A percentile compares a stretch with the other conserved stretches of the same genome.
These are phyloP conservation scores for Aspergillus ibericus DNA, from an alignment of 2,329 filamentous ascomycete species.

Conservation along the genomic window DNA sequence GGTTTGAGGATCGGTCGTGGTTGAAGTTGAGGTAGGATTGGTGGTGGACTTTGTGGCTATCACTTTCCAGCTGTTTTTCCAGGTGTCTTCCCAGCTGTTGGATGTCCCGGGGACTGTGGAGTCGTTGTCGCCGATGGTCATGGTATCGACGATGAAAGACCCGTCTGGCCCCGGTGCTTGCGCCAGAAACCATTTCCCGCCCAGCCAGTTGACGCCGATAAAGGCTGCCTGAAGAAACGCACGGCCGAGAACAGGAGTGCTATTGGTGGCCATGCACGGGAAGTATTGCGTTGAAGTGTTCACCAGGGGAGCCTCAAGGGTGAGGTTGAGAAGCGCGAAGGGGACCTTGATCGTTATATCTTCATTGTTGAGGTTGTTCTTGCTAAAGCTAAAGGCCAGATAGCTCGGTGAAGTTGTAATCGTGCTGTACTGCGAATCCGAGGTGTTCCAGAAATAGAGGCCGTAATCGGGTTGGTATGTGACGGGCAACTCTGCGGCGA, in stretches of 20 bases:
- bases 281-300: constrained; percentile 20
- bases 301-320: constrained; percentile 19
- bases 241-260: neutral
- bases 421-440: constrained; percentile 10
- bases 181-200: constrained; percentile 19
- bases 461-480: constrained; percentile 8
- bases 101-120: neutral
- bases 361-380: constrained; percentile 12
- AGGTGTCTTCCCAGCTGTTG: neutral
- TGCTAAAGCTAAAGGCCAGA: constrained; percentile 17
- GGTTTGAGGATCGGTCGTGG: neutral
- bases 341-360: constrained; percentile 24
- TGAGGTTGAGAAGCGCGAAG: constrained; percentile 24
- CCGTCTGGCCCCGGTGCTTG: constrained; percentile 22
- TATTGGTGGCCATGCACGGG: constrained; percentile 15
- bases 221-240: constrained; percentile 23
- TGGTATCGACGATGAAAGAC: neutral
- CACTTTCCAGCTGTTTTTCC: neutral
- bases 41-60: neutral
- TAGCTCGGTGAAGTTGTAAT: constrained; percentile 19
- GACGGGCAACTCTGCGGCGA: constrained; percentile 40
- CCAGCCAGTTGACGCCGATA: constrained; percentile 19
- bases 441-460: constrained; percentile 17
- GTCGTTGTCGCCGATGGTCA: neutral
- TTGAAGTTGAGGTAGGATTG: neutral